Conservation (phyloP, 1,284 basidiomycete species). For the Xerocomus minutiporus region DNA sequence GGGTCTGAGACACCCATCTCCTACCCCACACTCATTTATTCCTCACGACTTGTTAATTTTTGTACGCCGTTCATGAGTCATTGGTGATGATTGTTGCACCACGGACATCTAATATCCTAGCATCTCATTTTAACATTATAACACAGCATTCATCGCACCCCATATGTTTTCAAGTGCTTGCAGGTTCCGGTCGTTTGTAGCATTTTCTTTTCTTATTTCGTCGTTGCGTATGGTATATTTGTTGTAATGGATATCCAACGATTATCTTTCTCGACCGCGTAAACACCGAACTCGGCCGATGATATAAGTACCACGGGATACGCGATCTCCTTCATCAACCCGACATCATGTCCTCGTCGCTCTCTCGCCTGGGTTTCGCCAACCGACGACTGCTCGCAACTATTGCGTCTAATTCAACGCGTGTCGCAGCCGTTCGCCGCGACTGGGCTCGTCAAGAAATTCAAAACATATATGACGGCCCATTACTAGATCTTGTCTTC, state of each 20-base stretch:
- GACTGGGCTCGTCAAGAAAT: slow-evolving; percentile 72
- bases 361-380: slow-evolving; percentile 14
- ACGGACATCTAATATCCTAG: slow-evolving; percentile 31
- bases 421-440: slow-evolving; percentile 38
- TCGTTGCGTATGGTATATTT: slow-evolving; percentile 26
- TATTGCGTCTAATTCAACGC: slow-evolving; percentile 40
- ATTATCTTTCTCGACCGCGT: neutral
- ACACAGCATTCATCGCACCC: slow-evolving; percentile 28
- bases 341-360: slow-evolving; percentile 11
- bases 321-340: neutral
- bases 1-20: slow-evolving; percentile 29
- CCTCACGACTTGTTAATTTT: slow-evolving; percentile 21
- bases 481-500: slow-evolving; percentile 84
- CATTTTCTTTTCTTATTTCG: slow-evolving; percentile 23
- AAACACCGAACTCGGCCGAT: neutral
- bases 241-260: slow-evolving; percentile 28
- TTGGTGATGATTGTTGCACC: slow-evolving; percentile 26
- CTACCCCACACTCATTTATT: slow-evolving; percentile 26
- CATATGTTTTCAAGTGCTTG: slow-evolving; percentile 22
- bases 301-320: neutral
- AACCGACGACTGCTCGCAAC: slow-evolving; percentile 56
- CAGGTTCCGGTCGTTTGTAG: slow-evolving; percentile 37
- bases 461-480: slow-evolving; percentile 71
- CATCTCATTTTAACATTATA: slow-evolving; percentile 33
- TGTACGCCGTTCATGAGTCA: slow-evolving; percentile 23